Conservation (phyloP, 2,329 filamentous ascomycete species). For the Penicillium sp. region DNA sequence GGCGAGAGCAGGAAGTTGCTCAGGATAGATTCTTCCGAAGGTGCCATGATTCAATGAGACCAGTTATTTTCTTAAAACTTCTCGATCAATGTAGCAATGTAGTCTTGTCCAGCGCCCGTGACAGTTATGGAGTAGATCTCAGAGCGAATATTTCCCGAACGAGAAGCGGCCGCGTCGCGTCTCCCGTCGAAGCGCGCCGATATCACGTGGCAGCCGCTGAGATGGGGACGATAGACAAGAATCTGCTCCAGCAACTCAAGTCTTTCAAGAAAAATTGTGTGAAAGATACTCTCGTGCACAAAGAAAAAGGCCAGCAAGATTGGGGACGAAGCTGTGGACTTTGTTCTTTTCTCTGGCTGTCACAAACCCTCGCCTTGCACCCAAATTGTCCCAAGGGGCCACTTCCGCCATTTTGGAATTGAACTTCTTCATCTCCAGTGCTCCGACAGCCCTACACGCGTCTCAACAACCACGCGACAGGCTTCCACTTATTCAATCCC, state of each 20-base stretch:
- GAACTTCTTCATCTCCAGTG: background rate
- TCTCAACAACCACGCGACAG: background rate
- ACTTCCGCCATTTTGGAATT: background rate
- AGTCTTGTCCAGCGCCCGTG: background rate
- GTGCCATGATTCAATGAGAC: slow-evolving; percentile 59
- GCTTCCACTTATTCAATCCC: background rate
- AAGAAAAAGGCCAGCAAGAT: background rate
- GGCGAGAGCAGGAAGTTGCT: slow-evolving; percentile 76
- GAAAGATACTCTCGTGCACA: background rate
- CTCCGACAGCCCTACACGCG: background rate
- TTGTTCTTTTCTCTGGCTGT: background rate
- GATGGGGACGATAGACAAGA: background rate
- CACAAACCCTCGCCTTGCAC: background rate
- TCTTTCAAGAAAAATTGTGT: background rate
- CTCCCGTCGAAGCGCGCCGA: background rate
- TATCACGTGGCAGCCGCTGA: slow-evolving; percentile 3
- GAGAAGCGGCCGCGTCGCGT: slow-evolving; percentile 6
- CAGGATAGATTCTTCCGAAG: slow-evolving; percentile 73
- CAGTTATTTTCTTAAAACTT: background rate
- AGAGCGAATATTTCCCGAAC: slow-evolving; percentile 1
- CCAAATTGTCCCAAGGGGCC: slow-evolving; percentile 1
- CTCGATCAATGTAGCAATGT: background rate
- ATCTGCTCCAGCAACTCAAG: background rate
- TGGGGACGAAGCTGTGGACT: background rate
- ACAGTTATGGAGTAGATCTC: background rate